phyloP scores from a whole-genome alignment of 192 early-diverging fungal genomes.

The Funneliformis geosporum region DNA sequence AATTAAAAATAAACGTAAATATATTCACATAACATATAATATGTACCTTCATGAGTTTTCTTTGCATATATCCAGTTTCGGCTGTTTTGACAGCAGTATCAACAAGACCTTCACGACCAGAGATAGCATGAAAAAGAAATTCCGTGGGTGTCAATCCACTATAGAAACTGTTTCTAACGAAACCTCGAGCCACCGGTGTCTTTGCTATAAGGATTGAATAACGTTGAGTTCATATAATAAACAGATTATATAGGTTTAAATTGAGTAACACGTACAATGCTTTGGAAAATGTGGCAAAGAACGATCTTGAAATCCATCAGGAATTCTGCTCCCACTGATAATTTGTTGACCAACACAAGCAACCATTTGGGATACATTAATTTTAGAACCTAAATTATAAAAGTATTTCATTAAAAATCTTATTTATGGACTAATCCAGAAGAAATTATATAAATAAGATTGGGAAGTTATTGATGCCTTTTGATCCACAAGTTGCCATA shows the following conservation, averaged over 20 bases:
- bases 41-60: conserved; percentile 86
- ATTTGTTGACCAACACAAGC: conserved; percentile 99
- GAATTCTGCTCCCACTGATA: conserved; percentile 94
- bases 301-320: conserved; percentile 95
- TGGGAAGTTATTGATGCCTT: conserved; percentile 56
- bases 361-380: conserved; percentile 99
- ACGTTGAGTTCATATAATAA: not conserved
- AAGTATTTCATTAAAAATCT: not conserved
- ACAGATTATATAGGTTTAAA: conserved; percentile 1
- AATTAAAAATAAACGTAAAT: not conserved
- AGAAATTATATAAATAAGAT: not conserved
- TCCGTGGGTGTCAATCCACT: conserved; percentile 93
- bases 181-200: conserved; percentile 92
- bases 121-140: conserved; percentile 99
- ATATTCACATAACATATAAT: not conserved
- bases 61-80: conserved; percentile 98
- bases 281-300: conserved; percentile 96
- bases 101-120: conserved; percentile 98
- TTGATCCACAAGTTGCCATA: conserved; percentile 99
- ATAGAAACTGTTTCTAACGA: conserved; percentile 97
- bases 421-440: not conserved
- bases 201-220: conserved; percentile 57
- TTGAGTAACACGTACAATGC: conserved; percentile 54
- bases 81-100: conserved; percentile 99
- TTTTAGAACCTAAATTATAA: conserved; percentile 69